Evolutionary conservation across 768 basidiomycete genomes (phyloP).

Genomic region (Phylloporus sp.): DNA sequence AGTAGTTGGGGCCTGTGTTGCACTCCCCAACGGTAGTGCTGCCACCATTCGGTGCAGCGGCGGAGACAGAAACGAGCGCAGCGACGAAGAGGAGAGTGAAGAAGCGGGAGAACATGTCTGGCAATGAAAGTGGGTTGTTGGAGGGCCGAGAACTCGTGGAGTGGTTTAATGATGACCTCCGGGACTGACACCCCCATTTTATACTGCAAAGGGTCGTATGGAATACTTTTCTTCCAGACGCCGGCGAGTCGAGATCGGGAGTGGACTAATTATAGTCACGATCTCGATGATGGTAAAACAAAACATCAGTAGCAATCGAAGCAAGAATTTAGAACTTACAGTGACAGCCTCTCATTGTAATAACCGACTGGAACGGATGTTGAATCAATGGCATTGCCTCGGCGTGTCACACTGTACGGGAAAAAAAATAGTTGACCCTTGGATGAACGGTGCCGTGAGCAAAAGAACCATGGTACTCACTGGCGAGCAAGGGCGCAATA

Average conservation of each 20-base stretch:
- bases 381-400: neutral
- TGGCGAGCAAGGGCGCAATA: too few species aligned
- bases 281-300: neutral
- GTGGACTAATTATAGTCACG: neutral
- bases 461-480: neutral
- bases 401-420: too few species aligned
- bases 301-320: neutral
- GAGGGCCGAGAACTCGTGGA: neutral
- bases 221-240: neutral
- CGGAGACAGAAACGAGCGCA: constrained; percentile 3
- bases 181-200: neutral
- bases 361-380: neutral
- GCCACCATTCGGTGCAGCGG: constrained; percentile 3
- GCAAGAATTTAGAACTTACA: neutral
- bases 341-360: neutral
- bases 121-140: neutral
- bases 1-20: too few species aligned
- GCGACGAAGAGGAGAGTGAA: constrained; percentile 5
- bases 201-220: neutral
- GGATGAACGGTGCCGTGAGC: neutral
- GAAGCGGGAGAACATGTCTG: constrained; percentile 9
- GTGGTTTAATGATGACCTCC: neutral
- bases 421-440: too few species aligned
- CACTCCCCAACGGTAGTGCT: too few species aligned
- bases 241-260: neutral